Evolutionary conservation across 1,139 yeast species (phyloP).

Genomic region (Pichia terricola): DNA sequence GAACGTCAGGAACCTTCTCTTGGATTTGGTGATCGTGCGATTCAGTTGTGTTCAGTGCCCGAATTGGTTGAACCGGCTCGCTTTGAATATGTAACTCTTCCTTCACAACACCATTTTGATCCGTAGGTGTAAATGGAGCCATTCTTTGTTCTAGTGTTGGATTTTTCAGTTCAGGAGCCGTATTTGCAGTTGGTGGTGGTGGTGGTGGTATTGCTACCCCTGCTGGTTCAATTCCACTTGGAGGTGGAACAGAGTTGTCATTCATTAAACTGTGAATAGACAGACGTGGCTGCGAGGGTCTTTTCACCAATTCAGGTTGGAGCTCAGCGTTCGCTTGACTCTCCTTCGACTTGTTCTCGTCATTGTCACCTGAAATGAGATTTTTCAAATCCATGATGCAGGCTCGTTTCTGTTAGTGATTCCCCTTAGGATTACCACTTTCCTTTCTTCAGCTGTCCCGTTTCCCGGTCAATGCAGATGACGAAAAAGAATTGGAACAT

Average conservation of each 20-base stretch:
- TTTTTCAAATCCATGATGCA: conserved; percentile 21
- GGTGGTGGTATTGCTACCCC: not conserved
- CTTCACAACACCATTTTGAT: conserved; percentile 1
- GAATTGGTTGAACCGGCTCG: too few relatives aligned
- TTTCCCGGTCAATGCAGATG: too few relatives aligned
- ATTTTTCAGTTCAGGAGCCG: not conserved
- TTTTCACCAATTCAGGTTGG: not conserved
- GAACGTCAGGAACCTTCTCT: too few relatives aligned
- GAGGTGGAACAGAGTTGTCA: conserved; percentile 12
- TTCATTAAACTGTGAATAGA: conserved; percentile 29
- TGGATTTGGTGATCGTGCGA: too few relatives aligned
- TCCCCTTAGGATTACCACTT: not conserved
- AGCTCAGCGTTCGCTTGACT: not conserved
- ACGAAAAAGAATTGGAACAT: too few relatives aligned
- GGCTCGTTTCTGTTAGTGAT: not conserved
- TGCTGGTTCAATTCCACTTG: too few relatives aligned
- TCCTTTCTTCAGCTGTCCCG: too few relatives aligned
- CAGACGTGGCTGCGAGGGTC: conserved; percentile 17
- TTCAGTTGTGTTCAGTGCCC: too few relatives aligned
- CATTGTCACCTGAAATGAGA: conserved; percentile 19
- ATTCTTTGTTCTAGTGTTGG: conserved; percentile 4
- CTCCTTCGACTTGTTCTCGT: conserved; percentile 7
- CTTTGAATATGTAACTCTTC: too few relatives aligned
- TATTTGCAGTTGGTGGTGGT: not conserved
- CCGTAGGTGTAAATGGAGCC: conserved; percentile 4